Evolutionary conservation across 2,329 filamentous ascomycete genomes (phyloP), one percentile per base, ranked within the genome.

Genomic region (Aspergillus japonicus): DNA sequence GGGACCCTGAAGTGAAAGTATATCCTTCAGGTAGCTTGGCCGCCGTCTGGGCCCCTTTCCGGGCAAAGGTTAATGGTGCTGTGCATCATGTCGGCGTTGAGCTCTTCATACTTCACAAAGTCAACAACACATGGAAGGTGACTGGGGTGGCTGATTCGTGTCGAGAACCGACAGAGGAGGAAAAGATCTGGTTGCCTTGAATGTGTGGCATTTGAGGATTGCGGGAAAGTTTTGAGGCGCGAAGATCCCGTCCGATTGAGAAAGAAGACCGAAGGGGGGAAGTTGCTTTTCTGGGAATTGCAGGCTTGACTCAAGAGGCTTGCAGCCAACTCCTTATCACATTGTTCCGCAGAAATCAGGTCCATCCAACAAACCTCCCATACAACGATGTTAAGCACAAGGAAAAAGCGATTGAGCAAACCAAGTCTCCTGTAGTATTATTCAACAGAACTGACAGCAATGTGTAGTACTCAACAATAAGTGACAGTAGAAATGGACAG

Each of bases 1-100:
- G 71, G 71, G 66, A 73, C 47, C 71, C 71, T 1, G 70, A 74
- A 49, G 70, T 75, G 16, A 73, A 70, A 59, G 62, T 74, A 1
- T 65, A 71, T 14, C 70, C 68, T 47, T 54, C 53, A 2, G 70
- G 70, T 8, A 70, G 70, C 60, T 53, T 75, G 29, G 72, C 72
- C 12, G 66, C 69, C 6, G 72, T 74, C 29, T 75, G 72, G 73
- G 73, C 71, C 8, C 71, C 73, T 12, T 75, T 75, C 51, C 64
- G 71, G 54, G 69, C 70, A 31, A 74, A 73, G 61, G 63, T 74
- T 11, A 74, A 75, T 51, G 73, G 72, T 1, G 62, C 71, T 5
- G 69, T 75, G 57, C 66, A 75, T 47, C 73, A 74, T 65, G 73
- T 75, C n/a, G 73, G 73, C 2, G 70, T 74, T 5, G 70, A 74